These are phyloP conservation scores for Taxawa tesnikishii DNA, from an alignment of 2,329 filamentous ascomycete genomes.

Conservation along the genomic window DNA sequence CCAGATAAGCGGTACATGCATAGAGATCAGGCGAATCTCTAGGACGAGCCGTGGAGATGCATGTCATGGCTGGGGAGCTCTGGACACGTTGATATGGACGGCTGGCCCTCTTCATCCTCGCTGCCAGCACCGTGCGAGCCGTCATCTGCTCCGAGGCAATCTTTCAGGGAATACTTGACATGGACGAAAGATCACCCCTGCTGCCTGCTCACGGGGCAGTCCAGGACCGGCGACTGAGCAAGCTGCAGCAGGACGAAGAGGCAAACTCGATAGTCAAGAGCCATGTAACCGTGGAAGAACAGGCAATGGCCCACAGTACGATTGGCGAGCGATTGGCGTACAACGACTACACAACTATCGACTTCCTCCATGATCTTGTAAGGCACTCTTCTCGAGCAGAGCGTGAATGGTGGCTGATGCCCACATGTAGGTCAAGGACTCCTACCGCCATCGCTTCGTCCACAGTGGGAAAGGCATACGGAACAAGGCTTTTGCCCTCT, in stretches of 20 bases:
- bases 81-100: too few relatives aligned
- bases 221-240: conserved; percentile 18
- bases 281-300: conserved; percentile 36
- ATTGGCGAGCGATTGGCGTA: conserved; percentile 46
- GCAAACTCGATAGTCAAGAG: conserved; percentile 29
- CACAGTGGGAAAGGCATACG: conserved; percentile 30
- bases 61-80: too few relatives aligned
- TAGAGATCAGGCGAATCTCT: too few relatives aligned
- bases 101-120: too few relatives aligned
- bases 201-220: background rate
- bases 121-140: too few relatives aligned
- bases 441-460: conserved; percentile 38
- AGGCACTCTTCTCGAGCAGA: background rate
- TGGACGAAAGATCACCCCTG: conserved; percentile 4
- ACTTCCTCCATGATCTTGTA: conserved; percentile 49
- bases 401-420: too few relatives aligned
- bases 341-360: conserved; percentile 50
- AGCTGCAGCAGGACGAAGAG: conserved; percentile 26
- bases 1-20: too few relatives aligned
- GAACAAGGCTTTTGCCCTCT: conserved; percentile 24
- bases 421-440: conserved; percentile 48
- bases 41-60: too few relatives aligned
- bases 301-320: conserved; percentile 30
- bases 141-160: too few relatives aligned
- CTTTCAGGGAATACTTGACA: background rate